Conservation (phyloP, 768 basidiomycete genomes). For the Dendrothele bispora region DNA sequence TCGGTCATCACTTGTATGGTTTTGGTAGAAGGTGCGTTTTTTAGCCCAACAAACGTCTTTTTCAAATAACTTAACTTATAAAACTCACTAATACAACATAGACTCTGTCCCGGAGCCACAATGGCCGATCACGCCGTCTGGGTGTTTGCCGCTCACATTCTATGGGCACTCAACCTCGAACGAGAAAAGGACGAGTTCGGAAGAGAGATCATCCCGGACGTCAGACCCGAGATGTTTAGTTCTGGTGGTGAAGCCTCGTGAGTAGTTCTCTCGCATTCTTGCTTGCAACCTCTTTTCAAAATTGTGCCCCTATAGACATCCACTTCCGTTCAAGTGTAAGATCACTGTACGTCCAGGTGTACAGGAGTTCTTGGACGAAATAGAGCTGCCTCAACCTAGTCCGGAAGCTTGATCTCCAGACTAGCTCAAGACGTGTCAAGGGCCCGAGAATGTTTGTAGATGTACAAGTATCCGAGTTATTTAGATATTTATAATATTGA, state of each 20-base stretch:
- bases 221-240: neutral
- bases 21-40: neutral
- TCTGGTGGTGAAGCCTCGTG: neutral
- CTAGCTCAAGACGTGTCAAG: no score
- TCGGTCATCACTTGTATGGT: neutral
- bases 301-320: no score
- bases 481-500: no score
- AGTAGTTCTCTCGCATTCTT: neutral
- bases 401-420: no score
- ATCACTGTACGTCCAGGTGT: no score
- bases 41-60: no score
- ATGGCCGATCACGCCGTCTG: neutral
- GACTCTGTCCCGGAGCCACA: neutral
- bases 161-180: constrained; percentile 1
- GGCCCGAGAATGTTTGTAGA: no score
- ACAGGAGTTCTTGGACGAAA: no score
- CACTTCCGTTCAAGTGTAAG: no score
- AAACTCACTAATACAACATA: neutral
- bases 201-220: neutral
- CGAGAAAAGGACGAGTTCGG: neutral
- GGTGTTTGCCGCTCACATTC: neutral
- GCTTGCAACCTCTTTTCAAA: no score
- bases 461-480: no score
- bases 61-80: neutral
- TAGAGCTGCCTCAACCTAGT: no score